Percentiles rank a stretch among this genome's conserved stretches.
phyloP scores from a whole-genome alignment of 2,329 filamentous ascomycete genomes.

The Neurospora sp. region DNA sequence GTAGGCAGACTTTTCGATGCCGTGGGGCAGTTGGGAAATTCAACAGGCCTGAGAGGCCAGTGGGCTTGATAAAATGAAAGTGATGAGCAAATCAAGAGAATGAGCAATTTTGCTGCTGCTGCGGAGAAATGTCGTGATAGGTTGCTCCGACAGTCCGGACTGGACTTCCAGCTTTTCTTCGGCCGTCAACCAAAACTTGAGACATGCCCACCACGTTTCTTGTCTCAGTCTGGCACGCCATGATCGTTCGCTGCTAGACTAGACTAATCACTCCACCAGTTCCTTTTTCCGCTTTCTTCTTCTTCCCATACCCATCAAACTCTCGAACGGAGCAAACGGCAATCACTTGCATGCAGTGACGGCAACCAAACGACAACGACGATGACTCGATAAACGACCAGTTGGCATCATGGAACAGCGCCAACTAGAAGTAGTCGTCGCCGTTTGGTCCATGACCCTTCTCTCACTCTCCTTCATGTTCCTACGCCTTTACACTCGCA shows the following conservation, averaged over 20 bases:
- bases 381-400: neutral
- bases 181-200: neutral
- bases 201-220: neutral
- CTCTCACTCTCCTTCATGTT: constrained; percentile 24
- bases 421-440: constrained; percentile 19
- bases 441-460: constrained; percentile 27
- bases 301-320: neutral
- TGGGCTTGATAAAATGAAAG: neutral
- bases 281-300: neutral
- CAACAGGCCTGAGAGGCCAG: neutral
- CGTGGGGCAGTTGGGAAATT: neutral
- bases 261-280: neutral
- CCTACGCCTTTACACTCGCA: constrained; percentile 28
- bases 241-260: neutral
- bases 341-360: neutral
- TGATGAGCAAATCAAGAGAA: neutral
- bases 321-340: neutral
- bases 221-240: neutral
- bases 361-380: neutral
- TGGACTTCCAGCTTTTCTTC: too few relatives aligned
- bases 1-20: neutral
- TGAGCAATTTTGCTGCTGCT: neutral
- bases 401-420: neutral
- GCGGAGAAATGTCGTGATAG: neutral
- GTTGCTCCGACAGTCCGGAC: neutral